Base-by-base conservation (phyloP, 371 early-diverging fungal species). In the Rhizopus delemar region DNA sequence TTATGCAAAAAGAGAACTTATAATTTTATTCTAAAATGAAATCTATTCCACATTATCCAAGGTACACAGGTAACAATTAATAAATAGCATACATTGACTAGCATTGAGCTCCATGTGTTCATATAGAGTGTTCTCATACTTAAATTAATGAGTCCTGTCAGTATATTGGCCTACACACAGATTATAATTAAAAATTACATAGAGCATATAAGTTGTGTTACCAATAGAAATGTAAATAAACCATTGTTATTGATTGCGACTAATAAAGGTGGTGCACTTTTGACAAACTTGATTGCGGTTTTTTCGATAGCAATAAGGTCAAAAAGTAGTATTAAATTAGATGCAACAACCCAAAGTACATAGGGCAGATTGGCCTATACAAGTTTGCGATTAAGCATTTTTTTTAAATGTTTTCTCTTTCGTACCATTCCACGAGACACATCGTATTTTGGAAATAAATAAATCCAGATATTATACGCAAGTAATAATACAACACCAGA, bases 141-240 rank as follows among this genome's bases (percentile, higher is more conserved):
- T 59, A 95, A 54, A 65, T 96, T 96, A 28, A 93, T 77, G 0
- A 84, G 51, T 2, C 96, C 96, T 8, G 95, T 96, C 46, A 91
- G 62, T 5, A 95, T 41, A 66, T 96, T 96, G 36, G 92, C 95
- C 84, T 82, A 8, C 51, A 6, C 9, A 50, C n/a, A 51, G 31
- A 56, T 2, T 4, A 41, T 11, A 43, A 38, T 43, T 13, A 38
- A 51, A 48, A 39, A 8, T 11, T 46, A 15, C 16, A 7, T 8
- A 46, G 15, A 3, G 6, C 13, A 33, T 46, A 11, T 8, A 12
- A 11, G 22, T 41, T 12, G 15, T 34, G 4, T 63, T 78, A 88
- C 91, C 56, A 95, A 66, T 52, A 97, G 65, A 71, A 97, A 48
- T 28, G 89, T 82, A 4, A 81, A 82, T 53, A 97, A 67, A 31